Conservation (phyloP, 2,329 filamentous ascomycete species). For the Sarocladium strictum region DNA sequence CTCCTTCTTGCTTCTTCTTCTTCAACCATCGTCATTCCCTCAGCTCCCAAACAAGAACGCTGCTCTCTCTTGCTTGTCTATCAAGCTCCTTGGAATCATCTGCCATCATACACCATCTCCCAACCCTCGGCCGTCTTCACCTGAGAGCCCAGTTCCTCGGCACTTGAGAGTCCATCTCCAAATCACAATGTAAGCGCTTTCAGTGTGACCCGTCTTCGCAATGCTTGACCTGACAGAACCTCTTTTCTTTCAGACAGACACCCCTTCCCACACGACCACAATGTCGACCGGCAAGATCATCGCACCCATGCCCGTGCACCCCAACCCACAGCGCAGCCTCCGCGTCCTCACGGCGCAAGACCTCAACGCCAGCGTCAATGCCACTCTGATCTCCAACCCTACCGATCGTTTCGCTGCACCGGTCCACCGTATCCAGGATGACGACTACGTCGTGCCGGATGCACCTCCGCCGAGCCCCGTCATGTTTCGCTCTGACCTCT, state of each 20-base stretch:
- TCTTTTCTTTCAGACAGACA: background rate
- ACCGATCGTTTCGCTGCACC: conserved; percentile 38
- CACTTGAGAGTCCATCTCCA: too few relatives aligned
- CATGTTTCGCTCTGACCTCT: conserved; percentile 52
- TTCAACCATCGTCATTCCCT: conserved; percentile 1
- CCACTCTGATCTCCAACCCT: conserved; percentile 38
- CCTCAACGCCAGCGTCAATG: conserved; percentile 47
- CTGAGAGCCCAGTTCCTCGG: too few relatives aligned
- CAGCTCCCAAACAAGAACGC: background rate
- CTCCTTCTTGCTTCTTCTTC: conserved; percentile 7
- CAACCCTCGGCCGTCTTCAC: too few relatives aligned
- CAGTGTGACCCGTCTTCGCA: background rate
- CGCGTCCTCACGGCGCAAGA: conserved; percentile 42
- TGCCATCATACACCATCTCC: too few relatives aligned
- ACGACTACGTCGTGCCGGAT: conserved; percentile 59
- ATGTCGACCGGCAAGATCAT: conserved; percentile 21
- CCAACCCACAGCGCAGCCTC: conserved; percentile 35
- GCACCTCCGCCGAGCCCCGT: conserved; percentile 60
- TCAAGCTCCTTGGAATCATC: too few relatives aligned
- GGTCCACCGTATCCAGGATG: conserved; percentile 45
- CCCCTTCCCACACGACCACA: background rate
- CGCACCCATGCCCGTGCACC: conserved; percentile 41
- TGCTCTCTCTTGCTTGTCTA: background rate
- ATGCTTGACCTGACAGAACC: background rate
- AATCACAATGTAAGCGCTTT: background rate